Evolutionary conservation across 2,329 filamentous ascomycete genomes (phyloP), one percentile per base, ranked within the genome.

Genomic region (Nemania abortiva): DNA sequence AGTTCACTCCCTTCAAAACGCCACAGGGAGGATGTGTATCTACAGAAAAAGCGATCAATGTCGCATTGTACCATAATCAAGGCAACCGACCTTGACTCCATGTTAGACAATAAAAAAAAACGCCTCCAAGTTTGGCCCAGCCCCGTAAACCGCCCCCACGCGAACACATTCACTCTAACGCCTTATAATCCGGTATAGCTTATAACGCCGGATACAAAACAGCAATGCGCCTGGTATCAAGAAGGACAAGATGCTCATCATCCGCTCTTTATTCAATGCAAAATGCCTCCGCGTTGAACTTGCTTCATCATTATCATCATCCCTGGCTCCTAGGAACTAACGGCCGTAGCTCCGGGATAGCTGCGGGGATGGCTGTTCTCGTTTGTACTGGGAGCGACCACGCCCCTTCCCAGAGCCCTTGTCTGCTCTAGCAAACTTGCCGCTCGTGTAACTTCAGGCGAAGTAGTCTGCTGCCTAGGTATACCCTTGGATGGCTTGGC

Each of bases 391-490:
- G 75, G 68, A 29, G 73, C 68, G 34, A 76, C 77, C 24, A 74
- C 74, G 34, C 73, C 77, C 63, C 74, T 75, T 42, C 75, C 74
- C 18, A 77, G 70, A 4, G 74, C 70, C 54, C 76, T 78, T 5
- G 77, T 78, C 61, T 79, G 78, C 22, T 79, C 77, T 22, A 79
- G 65, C 20, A 79, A 34, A 53, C 60, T 78, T 20, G 78, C 78
- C 13, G 79, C 79, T 63, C 83, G 80, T 53, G 82, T 78, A 68
- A 84, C 74, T 71, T 85, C 83, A n/a, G 83, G 82, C 0, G 84
- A 85, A 34, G 80, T 82, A 10, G 83, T 82, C 37, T 54, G 60
- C 45, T 72, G 75, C 69, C 72, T 78, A 65, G 72, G 70, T 45
- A 66, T 60, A 49, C 56, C 57, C 54, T 78, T 79, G 13, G 73